Base-by-base conservation (phyloP, 768 basidiomycete species). In the Auriscalpium vulgare region DNA sequence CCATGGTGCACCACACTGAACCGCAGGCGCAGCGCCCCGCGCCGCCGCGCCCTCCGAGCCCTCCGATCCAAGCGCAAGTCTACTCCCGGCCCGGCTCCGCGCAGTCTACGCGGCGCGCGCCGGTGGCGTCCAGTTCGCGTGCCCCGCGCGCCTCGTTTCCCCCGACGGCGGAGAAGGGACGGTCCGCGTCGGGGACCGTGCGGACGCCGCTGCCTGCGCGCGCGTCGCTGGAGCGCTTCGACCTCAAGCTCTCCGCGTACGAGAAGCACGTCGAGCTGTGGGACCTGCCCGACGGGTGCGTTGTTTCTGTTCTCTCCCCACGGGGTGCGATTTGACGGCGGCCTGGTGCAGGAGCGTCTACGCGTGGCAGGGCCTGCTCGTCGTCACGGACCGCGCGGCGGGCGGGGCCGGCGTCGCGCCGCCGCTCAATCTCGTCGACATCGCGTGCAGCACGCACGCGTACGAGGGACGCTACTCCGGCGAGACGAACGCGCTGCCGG, bases 381-480 rank as follows among this genome's bases (percentile, higher is more conserved):
- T 60, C 17, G 11, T 62, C 43, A 62, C 56, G 37, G 61, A 60
- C 51, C 43, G 56, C 44, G 51, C 53, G 19, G 46, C 58, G 11
- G 5, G 21, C 8, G 16, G 14, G 8, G 34, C 17, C 5, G 45
- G 53, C 10, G 34, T 10, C 4, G 21, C 34, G 16, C 61, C 59
- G 21, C 48, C 46, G 21, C 40, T 62, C 46, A 50, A 59, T 36
- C 16, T 35, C 0, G 11, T 62, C 45, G 54, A 57, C 8, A 13
- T 62, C 7, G 53, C 57, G 38, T 62, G 61, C 38, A 50, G 50
- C 35, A 62, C 61, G 38, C 54, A 57, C 23, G 46, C 61, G 9
- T 62, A 62, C 47, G 61, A 62, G 43, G 61, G 61, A 16, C 61
- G 59, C 44, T 62, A 61, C 47, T 57, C 61, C 10, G 54, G 47